A percentile compares a stretch with the other conserved stretches of the same genome.
Evolutionary conservation across 768 basidiomycete genomes (phyloP).

Genomic region (Coprinellus micaceus): DNA sequence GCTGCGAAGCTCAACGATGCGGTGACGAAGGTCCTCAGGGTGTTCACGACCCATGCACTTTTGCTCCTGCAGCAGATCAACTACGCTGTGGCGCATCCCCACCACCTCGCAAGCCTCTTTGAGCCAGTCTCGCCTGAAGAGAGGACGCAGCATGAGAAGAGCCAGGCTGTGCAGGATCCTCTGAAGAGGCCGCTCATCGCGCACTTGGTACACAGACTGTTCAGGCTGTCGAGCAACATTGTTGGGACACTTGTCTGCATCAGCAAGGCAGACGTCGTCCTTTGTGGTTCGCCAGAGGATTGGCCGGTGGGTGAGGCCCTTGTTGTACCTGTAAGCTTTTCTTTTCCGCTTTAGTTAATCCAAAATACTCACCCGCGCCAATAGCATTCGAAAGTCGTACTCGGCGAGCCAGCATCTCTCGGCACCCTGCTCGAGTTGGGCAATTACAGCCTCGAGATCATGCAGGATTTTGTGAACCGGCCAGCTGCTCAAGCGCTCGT

Average conservation of each 20-base stretch:
- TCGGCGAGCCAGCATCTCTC: constrained; percentile 77
- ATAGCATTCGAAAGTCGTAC: constrained; percentile 82
- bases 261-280: constrained; percentile 64
- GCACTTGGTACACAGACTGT: constrained; percentile 67
- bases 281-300: constrained; percentile 62
- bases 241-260: constrained; percentile 66
- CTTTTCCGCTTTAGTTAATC: neutral
- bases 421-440: constrained; percentile 87
- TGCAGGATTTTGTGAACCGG: constrained; percentile 61
- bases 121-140: constrained; percentile 81
- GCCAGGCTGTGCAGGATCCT: constrained; percentile 56
- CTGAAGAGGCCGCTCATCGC: constrained; percentile 69
- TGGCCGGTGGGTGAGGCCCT: constrained; percentile 70
- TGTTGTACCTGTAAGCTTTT: constrained; percentile 62
- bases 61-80: constrained; percentile 83
- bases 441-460: constrained; percentile 70
- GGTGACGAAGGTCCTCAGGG: constrained; percentile 60
- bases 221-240: constrained; percentile 67
- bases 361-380: constrained; percentile 5
- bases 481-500: constrained; percentile 56
- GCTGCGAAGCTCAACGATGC: constrained; percentile 44
- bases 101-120: constrained; percentile 76
- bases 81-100: constrained; percentile 87
- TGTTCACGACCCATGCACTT: constrained; percentile 66
- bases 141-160: constrained; percentile 62